Conservation (phyloP, 2,329 filamentous ascomycete genomes). For the Neopestalotiopsis sp. region DNA sequence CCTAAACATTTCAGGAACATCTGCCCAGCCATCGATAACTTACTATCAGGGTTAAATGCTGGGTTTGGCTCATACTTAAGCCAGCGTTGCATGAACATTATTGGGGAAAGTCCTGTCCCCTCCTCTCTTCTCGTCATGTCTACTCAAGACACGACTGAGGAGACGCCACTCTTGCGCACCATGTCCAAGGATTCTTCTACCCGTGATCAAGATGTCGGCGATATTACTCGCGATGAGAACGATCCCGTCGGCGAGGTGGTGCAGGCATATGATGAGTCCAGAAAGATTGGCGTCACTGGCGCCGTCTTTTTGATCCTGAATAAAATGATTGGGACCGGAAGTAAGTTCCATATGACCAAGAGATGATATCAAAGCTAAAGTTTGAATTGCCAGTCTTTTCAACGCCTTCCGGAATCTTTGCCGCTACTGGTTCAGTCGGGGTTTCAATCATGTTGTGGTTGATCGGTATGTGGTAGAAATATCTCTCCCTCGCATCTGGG, state of each 20-base stretch:
- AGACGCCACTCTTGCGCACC: slow-evolving; percentile 6
- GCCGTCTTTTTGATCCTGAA: slow-evolving; percentile 61
- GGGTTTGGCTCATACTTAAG: neutral
- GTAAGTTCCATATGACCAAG: slow-evolving; percentile 39
- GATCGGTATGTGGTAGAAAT: slow-evolving; percentile 19
- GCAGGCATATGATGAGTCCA: slow-evolving; percentile 35
- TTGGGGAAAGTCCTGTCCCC: neutral
- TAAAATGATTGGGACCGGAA: slow-evolving; percentile 64
- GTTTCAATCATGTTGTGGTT: slow-evolving; percentile 43
- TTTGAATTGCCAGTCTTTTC: slow-evolving; percentile 51
- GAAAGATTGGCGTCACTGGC: slow-evolving; percentile 57
- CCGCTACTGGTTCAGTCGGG: slow-evolving; percentile 57
- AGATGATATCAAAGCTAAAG: neutral
- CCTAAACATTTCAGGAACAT: no score
- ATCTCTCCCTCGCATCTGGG: no score
- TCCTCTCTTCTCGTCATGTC: neutral
- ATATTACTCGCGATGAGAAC: slow-evolving; percentile 12
- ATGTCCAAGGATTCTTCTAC: slow-evolving; percentile 12
- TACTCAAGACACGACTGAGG: neutral
- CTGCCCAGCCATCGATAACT: no score
- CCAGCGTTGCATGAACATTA: neutral
- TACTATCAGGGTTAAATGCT: no score
- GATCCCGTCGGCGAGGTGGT: slow-evolving; percentile 26
- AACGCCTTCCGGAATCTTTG: slow-evolving; percentile 57
- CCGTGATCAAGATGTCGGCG: neutral